Evolutionary conservation across 2,329 filamentous ascomycete species (phyloP).

Genomic region (Monilinia vaccinii-corymbosi): DNA sequence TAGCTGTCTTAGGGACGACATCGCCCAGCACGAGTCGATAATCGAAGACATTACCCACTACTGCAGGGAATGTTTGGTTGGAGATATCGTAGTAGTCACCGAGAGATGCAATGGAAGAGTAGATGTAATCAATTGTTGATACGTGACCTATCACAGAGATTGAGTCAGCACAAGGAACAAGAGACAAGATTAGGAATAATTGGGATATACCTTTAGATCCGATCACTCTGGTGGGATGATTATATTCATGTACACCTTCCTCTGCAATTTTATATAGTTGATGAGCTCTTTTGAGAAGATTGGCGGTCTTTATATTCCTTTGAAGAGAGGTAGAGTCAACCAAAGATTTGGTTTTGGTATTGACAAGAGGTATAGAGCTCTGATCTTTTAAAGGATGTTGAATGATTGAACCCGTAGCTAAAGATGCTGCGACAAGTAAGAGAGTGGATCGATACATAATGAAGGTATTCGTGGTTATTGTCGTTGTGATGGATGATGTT

Average conservation of each 20-base stretch:
- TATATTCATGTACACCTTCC: conserved; percentile 48
- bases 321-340: conserved; percentile 49
- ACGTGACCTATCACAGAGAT: conserved; percentile 42
- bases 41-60: conserved; percentile 50
- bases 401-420: conserved; percentile 13
- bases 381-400: conserved; percentile 17
- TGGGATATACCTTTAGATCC: conserved; percentile 47
- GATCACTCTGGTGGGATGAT: conserved; percentile 62
- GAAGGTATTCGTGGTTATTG: background rate
- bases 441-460: conserved; percentile 7
- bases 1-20: conserved; percentile 40
- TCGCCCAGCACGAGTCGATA: conserved; percentile 48
- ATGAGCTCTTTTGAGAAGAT: conserved; percentile 50
- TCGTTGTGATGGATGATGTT: background rate
- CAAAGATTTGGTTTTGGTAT: conserved; percentile 14
- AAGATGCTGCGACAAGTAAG: conserved; percentile 8
- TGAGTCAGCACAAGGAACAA: conserved; percentile 3
- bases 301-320: conserved; percentile 43
- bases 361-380: conserved; percentile 18
- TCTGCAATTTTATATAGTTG: conserved; percentile 55
- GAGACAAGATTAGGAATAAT: conserved; percentile 1
- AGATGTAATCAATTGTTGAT: conserved; percentile 56
- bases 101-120: conserved; percentile 42
- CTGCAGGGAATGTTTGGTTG: conserved; percentile 56
- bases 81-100: conserved; percentile 53